Conservation (phyloP, 345 rosid species). For the Hibiscus syriacus region DNA sequence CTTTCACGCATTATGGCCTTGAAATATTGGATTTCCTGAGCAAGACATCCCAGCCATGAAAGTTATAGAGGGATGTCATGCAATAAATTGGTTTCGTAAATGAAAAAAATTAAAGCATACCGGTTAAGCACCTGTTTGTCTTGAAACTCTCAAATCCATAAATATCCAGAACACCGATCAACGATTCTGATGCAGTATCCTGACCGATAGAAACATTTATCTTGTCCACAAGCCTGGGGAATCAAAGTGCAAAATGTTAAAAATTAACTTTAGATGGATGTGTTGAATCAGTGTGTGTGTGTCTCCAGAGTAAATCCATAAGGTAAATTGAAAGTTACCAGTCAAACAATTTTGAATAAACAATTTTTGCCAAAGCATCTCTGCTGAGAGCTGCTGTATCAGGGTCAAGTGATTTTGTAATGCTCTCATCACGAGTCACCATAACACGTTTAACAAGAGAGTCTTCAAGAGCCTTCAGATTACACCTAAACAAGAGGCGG, state of each 20-base stretch:
- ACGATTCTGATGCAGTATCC: slow-evolving; percentile 68
- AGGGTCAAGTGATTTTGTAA: slow-evolving; percentile 87
- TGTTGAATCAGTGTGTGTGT: neutral
- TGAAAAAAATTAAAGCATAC: slow-evolving; percentile 74
- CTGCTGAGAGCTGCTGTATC: slow-evolving; percentile 73
- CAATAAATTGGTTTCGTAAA: slow-evolving; percentile 10
- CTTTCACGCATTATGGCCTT: neutral
- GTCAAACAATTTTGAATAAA: slow-evolving; percentile 88
- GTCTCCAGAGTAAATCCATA: slow-evolving; percentile 5
- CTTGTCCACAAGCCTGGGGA: slow-evolving; percentile 81
- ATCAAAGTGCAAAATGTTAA: slow-evolving; percentile 13
- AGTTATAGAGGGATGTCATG: slow-evolving; percentile 4
- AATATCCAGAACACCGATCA: slow-evolving; percentile 94
- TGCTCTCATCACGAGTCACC: slow-evolving; percentile 93
- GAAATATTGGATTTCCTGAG: neutral
- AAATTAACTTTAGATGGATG: neutral
- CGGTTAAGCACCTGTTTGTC: slow-evolving; percentile 99
- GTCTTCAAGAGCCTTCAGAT: slow-evolving; percentile 76
- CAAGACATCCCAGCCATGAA: slow-evolving; percentile 3
- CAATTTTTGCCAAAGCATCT: slow-evolving; percentile 94
- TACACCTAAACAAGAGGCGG: slow-evolving; percentile 57
- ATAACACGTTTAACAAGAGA: slow-evolving; percentile 92
- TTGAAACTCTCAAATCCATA: slow-evolving; percentile 99
- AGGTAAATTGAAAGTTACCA: slow-evolving; percentile 46
- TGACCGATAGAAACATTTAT: slow-evolving; percentile 87